These are phyloP conservation scores for Pseudogymnoascus sp. DNA, from an alignment of 2,329 filamentous ascomycete genomes.

Conservation along the genomic window DNA sequence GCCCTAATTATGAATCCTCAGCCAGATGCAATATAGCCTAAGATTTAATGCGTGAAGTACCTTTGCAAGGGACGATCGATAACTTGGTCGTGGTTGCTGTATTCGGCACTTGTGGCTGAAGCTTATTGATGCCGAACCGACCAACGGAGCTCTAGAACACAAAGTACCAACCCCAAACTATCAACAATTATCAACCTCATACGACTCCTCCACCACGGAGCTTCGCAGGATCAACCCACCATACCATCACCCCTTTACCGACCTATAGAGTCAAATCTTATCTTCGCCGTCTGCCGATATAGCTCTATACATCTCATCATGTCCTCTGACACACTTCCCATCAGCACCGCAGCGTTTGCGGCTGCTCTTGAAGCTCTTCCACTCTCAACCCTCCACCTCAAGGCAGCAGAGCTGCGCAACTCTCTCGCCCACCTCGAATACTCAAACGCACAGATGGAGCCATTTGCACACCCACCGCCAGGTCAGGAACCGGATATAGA, in stretches of 20 bases:
- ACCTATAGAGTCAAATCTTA: background rate
- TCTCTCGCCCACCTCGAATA: constrained; percentile 65
- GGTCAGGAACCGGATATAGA: constrained; percentile 52
- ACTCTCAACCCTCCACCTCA: constrained; percentile 60
- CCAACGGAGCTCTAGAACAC: background rate
- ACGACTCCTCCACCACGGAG: background rate
- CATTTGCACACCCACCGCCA: constrained; percentile 50
- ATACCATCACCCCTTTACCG: background rate
- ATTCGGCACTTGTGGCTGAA: background rate
- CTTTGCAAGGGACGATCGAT: background rate
- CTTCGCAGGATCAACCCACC: background rate
- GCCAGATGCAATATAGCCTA: background rate
- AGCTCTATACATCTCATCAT: constrained; percentile 33
- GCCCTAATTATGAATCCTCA: background rate
- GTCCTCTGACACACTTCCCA: constrained; percentile 57
- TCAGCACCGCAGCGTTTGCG: constrained; percentile 56
- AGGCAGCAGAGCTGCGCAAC: constrained; percentile 70
- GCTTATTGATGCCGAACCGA: background rate
- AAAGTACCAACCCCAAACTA: background rate
- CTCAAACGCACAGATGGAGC: constrained; percentile 65
- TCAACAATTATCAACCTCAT: background rate
- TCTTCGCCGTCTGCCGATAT: background rate
- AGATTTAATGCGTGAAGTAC: background rate
- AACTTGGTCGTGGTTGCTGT: background rate
- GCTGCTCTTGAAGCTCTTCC: constrained; percentile 61